phyloP scores from a whole-genome alignment of 257 asterid genomes.

The Nicotiana undulata region DNA sequence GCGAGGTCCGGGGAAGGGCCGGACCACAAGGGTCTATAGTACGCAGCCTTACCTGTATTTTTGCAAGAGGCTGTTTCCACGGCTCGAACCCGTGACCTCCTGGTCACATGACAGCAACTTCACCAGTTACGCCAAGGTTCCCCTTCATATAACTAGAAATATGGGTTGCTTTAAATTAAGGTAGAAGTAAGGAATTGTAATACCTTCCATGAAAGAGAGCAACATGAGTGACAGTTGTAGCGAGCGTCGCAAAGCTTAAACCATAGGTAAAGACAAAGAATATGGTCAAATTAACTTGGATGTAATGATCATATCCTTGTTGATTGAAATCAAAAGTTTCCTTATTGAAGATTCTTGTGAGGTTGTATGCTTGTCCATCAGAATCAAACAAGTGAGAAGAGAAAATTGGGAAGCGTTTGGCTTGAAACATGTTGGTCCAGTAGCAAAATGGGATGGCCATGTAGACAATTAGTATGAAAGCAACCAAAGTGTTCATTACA shows the following conservation, averaged over 20 bases:
- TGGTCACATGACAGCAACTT: too few relatives aligned
- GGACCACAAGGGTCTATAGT: too few relatives aligned
- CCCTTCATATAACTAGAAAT: background rate
- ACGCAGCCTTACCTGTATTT: too few relatives aligned
- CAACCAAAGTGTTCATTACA: conserved; percentile 46
- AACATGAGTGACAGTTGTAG: conserved; percentile 61
- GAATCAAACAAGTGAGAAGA: conserved; percentile 55
- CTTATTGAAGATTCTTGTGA: conserved; percentile 27
- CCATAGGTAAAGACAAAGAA: conserved; percentile 46
- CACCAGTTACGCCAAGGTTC: too few relatives aligned
- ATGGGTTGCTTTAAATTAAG: background rate
- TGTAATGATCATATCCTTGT: conserved; percentile 42
- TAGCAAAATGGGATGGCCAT: conserved; percentile 39
- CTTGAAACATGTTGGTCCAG: conserved; percentile 46
- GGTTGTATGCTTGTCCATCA: conserved; percentile 41
- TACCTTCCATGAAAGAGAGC: conserved; percentile 65
- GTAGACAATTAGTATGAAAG: conserved; percentile 38
- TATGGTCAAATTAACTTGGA: conserved; percentile 50
- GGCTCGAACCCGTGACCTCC: too few relatives aligned
- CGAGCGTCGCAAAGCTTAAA: conserved; percentile 44
- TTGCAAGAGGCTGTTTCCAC: too few relatives aligned
- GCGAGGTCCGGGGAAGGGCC: too few relatives aligned
- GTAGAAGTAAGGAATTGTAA: background rate
- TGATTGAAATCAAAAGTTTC: conserved; percentile 35
- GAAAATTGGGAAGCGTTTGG: conserved; percentile 44